A percentile compares a stretch with the other conserved stretches of the same genome.
Evolutionary conservation across 805 yeast species (phyloP).

Genomic region (Barnettozyma siamensis): DNA sequence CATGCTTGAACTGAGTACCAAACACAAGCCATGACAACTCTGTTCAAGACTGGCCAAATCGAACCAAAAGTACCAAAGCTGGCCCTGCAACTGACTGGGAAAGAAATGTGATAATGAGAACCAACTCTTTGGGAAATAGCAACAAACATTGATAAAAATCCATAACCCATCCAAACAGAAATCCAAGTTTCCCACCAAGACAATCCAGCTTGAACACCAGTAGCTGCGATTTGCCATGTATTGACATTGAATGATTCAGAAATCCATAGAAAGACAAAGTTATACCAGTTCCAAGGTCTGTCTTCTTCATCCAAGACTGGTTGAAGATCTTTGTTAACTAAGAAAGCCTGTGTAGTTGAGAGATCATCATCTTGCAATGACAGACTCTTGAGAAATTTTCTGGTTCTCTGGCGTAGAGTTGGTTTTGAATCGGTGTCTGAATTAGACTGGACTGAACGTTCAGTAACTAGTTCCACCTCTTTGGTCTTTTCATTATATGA

Average conservation of each 20-base stretch:
- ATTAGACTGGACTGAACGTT: background rate
- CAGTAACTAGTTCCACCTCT: background rate
- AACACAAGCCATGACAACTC: constrained; percentile 80
- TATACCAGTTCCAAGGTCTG: constrained; percentile 82
- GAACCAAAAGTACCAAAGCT: constrained; percentile 86
- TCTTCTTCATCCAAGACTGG: constrained; percentile 67
- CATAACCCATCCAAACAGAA: constrained; percentile 82
- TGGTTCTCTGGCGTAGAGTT: background rate
- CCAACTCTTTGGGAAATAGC: constrained; percentile 74
- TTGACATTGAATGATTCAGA: constrained; percentile 87
- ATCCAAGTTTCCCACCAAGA: constrained; percentile 93
- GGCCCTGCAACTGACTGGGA: constrained; percentile 76
- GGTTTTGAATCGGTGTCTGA: background rate
- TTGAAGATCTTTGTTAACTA: constrained; percentile 67
- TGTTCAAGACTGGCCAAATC: constrained; percentile 80
- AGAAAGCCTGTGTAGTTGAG: constrained; percentile 54
- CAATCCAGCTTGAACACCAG: constrained; percentile 72
- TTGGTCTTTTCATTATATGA: background rate
- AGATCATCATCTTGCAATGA: constrained; percentile 27
- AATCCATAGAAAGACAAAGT: constrained; percentile 76
- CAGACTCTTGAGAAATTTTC: constrained; percentile 8
- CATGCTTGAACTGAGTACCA: constrained; percentile 89
- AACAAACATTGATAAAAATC: constrained; percentile 63
- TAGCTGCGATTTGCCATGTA: constrained; percentile 87
- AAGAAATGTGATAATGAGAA: constrained; percentile 71